Percentiles rank a stretch among this genome's conserved stretches.
These are phyloP conservation scores for Cryptococcus sp. DNA, from an alignment of 1,284 basidiomycete genomes.

Conservation along the genomic window DNA sequence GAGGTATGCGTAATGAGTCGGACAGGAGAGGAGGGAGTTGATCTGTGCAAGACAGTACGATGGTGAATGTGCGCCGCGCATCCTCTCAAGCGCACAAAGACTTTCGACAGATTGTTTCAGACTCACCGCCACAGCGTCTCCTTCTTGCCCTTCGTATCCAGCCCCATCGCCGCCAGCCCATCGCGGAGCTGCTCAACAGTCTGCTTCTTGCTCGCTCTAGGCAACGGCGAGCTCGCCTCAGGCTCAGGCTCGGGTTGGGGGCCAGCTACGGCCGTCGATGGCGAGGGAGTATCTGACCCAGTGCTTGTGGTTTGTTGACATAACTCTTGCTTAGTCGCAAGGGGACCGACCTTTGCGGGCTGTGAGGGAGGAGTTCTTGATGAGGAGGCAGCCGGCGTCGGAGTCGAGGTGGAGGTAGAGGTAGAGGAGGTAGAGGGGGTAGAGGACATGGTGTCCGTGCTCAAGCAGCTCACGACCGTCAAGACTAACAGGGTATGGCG, in stretches of 20 bases:
- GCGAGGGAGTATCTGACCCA: background rate
- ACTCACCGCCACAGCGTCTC: conserved; percentile 51
- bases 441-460: too few relatives aligned
- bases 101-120: background rate
- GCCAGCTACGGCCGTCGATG: background rate
- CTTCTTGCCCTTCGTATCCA: conserved; percentile 50
- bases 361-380: too few relatives aligned
- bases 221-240: background rate
- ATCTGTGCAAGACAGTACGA: too few relatives aligned
- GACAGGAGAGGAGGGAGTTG: too few relatives aligned
- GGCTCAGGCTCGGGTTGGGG: background rate
- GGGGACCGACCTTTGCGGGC: background rate
- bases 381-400: too few relatives aligned
- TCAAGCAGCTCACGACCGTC: too few relatives aligned
- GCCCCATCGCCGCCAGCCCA: conserved; percentile 33
- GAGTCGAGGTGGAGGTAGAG: background rate
- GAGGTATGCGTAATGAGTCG: too few relatives aligned
- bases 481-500: too few relatives aligned
- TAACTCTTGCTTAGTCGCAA: background rate
- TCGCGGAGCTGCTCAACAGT: conserved; percentile 40
- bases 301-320: background rate
- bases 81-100: too few relatives aligned
- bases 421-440: background rate
- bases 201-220: conserved; percentile 40
- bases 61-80: too few relatives aligned